Percentiles rank a stretch among this genome's conserved stretches.
Evolutionary conservation across 2,329 filamentous ascomycete species (phyloP).

Genomic region (Fusarium ambrosium): DNA sequence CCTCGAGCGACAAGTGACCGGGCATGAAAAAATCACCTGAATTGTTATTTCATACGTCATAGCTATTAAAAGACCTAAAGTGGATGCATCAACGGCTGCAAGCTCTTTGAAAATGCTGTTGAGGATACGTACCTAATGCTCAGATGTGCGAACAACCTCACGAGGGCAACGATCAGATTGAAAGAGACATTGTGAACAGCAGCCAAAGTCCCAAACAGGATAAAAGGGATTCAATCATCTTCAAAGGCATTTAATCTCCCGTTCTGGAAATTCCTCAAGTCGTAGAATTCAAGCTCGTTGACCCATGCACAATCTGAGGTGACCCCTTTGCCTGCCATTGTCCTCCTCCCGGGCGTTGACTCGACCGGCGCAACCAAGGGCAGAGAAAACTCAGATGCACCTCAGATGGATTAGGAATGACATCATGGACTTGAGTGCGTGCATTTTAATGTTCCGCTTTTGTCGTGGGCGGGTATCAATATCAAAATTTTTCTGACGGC

Average conservation of each 20-base stretch:
- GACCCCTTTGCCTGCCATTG: not conserved
- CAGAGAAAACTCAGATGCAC: not conserved
- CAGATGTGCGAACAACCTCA: not conserved
- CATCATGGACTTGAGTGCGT: not conserved
- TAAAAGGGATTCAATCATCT: not conserved
- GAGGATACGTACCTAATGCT: not conserved
- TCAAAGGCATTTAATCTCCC: not conserved
- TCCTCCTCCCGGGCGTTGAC: not conserved
- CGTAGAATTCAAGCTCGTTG: not conserved
- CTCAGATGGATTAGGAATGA: not conserved
- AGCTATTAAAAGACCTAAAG: not conserved
- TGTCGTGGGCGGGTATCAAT: slow-evolving; percentile 13
- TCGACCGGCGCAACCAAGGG: not conserved
- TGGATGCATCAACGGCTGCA: not conserved
- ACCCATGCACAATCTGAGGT: not conserved
- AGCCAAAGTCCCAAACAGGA: not conserved
- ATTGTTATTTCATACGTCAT: not conserved
- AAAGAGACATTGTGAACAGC: not conserved
- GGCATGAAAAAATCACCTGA: not conserved
- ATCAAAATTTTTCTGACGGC: slow-evolving; percentile 22
- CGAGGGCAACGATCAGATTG: not conserved
- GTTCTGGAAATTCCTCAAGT: not conserved
- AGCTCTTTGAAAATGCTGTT: not conserved
- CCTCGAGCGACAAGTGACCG: not conserved
- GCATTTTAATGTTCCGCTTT: not conserved